These are phyloP conservation scores for Balamuthia mandrillaris DNA, from an alignment of 208 protist genomes.

Conservation along the genomic window DNA sequence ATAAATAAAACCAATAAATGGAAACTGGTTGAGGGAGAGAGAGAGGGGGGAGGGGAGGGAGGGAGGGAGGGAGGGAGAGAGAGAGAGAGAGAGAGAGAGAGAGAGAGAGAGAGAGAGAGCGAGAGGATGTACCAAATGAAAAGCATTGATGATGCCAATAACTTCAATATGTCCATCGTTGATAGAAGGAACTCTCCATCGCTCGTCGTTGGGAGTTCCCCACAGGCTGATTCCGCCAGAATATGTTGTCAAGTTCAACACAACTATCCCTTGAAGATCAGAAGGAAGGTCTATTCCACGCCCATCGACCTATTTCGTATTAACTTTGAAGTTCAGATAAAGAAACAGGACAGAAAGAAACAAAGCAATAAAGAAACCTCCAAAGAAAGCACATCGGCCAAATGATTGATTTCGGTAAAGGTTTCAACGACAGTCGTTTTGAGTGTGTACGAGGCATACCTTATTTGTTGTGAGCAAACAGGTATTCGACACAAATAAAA, in stretches of 20 bases:
- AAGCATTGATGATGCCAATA: neutral
- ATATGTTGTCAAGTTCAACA: conserved; percentile 10
- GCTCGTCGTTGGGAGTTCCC: conserved; percentile 11
- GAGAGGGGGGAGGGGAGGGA: too few species aligned
- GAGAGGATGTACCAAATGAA: neutral
- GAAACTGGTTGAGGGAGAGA: too few species aligned
- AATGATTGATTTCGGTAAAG: too few species aligned
- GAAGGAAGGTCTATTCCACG: neutral
- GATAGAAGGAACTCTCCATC: neutral
- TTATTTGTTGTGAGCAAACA: neutral
- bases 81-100: too few species aligned
- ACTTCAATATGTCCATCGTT: conserved; percentile 2
- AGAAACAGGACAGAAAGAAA: neutral
- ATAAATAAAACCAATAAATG: too few species aligned
- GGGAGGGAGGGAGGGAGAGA: too few species aligned
- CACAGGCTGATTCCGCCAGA: conserved; percentile 14
- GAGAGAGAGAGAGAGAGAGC: neutral
- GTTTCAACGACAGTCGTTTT: too few species aligned
- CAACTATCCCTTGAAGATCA: neutral
- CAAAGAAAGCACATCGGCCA: too few species aligned
- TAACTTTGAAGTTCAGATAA: neutral
- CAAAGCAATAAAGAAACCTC: neutral
- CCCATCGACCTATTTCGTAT: neutral
- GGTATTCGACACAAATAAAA: neutral
- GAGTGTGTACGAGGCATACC: neutral